phyloP scores from a whole-genome alignment of 2,329 filamentous ascomycete species.

The Geosmithia flava region DNA sequence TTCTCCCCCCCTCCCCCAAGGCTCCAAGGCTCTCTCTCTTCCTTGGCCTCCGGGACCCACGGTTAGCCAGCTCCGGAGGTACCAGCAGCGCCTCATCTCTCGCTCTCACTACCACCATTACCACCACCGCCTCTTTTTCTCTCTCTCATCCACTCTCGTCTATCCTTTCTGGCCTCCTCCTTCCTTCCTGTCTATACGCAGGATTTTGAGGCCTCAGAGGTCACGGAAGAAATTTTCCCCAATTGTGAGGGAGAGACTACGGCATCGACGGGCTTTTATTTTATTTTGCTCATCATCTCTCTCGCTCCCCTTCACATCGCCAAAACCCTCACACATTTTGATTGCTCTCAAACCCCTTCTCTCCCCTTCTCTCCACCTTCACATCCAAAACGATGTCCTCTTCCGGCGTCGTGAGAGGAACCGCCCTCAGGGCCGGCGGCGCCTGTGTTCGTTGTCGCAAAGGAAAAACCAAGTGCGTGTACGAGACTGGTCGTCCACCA shows the following conservation, averaged over 20 bases:
- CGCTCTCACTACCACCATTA: background rate
- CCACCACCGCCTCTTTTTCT: background rate
- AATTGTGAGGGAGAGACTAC: background rate
- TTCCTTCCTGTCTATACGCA: no score
- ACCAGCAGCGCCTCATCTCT: background rate
- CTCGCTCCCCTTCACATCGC: background rate
- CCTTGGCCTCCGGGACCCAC: conserved; percentile 1
- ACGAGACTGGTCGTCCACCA: conserved; percentile 48
- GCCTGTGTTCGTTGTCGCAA: conserved; percentile 52
- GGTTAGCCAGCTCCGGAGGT: conserved; percentile 1
- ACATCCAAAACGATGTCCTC: conserved; percentile 11
- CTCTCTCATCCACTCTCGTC: background rate
- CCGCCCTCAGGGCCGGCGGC: conserved; percentile 46
- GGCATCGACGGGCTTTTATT: background rate
- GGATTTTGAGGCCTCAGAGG: no score
- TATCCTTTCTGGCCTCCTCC: background rate
- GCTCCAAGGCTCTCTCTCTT: background rate
- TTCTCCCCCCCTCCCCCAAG: no score
- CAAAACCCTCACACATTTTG: background rate
- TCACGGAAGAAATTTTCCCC: background rate
- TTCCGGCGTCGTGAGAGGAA: conserved; percentile 38
- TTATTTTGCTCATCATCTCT: background rate
- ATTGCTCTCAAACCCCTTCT: background rate
- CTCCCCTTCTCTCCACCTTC: background rate
- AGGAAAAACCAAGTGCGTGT: conserved; percentile 52